These are phyloP conservation scores for Schoenoplectus tabernaemontani DNA, from an alignment of 202 grass and related monocot genomes.

Conservation along the genomic window DNA sequence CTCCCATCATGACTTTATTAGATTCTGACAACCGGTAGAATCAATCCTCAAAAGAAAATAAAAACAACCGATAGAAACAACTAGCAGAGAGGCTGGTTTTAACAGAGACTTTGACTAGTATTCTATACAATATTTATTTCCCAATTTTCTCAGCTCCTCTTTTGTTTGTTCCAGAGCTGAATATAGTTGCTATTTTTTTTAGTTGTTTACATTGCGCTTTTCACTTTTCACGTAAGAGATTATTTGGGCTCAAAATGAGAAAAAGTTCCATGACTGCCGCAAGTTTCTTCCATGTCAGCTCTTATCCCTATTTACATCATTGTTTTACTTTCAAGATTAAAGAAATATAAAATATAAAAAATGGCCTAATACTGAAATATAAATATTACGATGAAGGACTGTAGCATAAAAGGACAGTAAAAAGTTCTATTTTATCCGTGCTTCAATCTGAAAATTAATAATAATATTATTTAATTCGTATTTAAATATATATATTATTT, in stretches of 20 bases:
- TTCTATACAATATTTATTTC: background rate
- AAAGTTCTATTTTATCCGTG: too few relatives aligned
- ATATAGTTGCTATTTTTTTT: background rate
- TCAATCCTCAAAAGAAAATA: background rate
- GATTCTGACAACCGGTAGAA: background rate
- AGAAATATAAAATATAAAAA: background rate
- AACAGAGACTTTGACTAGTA: slow-evolving; percentile 1
- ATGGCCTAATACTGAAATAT: background rate
- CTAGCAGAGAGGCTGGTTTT: slow-evolving; percentile 28
- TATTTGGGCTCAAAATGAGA: background rate
- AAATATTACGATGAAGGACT: too few relatives aligned
- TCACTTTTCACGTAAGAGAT: slow-evolving; percentile 14
- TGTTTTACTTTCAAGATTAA: slow-evolving; percentile 11
- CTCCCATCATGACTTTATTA: background rate
- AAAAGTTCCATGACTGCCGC: background rate
- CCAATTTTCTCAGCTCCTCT: background rate
- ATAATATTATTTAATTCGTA: too few relatives aligned
- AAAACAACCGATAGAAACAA: background rate
- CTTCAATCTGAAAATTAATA: too few relatives aligned
- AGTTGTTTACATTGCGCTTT: background rate
- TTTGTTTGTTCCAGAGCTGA: background rate
- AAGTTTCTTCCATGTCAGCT: slow-evolving; percentile 8
- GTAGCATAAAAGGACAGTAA: too few relatives aligned
- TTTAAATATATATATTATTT: too few relatives aligned
- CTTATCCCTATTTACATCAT: slow-evolving; percentile 7